phyloP scores from a whole-genome alignment of 2,329 filamentous ascomycete genomes.

The Paraphoma sp. region DNA sequence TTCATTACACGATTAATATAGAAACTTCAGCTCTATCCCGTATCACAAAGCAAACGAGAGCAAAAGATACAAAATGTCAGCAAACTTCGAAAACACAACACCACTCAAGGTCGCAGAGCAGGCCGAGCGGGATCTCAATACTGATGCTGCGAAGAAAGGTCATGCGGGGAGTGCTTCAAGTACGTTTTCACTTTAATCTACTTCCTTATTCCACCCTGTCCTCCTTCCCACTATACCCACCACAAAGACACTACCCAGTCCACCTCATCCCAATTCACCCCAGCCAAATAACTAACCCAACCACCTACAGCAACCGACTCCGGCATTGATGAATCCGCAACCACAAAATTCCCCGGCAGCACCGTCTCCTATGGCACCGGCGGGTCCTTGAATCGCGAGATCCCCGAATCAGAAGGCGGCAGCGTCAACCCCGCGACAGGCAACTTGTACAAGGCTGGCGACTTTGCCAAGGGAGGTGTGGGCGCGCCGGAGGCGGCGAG shows the following conservation, averaged over 20 bases:
- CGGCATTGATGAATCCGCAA: slow-evolving; percentile 53
- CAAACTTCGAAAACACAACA: slow-evolving; percentile 50
- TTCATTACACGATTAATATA: not conserved
- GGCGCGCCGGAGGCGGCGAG: slow-evolving; percentile 58
- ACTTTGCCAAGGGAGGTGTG: slow-evolving; percentile 53
- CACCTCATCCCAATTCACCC: too few species aligned
- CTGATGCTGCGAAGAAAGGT: slow-evolving; percentile 49
- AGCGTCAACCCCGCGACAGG: slow-evolving; percentile 50
- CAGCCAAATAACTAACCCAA: not conserved
- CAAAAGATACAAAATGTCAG: slow-evolving; percentile 48
- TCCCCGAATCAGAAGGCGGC: slow-evolving; percentile 56
- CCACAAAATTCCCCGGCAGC: slow-evolving; percentile 53
- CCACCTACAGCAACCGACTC: not conserved
- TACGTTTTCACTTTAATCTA: slow-evolving; percentile 26
- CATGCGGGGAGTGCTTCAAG: slow-evolving; percentile 46
- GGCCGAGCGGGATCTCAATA: slow-evolving; percentile 58
- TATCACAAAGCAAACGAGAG: not conserved
- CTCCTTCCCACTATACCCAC: not conserved
- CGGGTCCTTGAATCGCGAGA: slow-evolving; percentile 56
- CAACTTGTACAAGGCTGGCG: slow-evolving; percentile 54
- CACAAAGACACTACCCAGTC: too few species aligned
- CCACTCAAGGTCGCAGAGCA: slow-evolving; percentile 54
- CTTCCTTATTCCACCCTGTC: not conserved
- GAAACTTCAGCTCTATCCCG: not conserved
- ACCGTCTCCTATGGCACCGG: slow-evolving; percentile 52